Conservation (phyloP, 331 rosid species). For the Rhamnella rubrinervis region DNA sequence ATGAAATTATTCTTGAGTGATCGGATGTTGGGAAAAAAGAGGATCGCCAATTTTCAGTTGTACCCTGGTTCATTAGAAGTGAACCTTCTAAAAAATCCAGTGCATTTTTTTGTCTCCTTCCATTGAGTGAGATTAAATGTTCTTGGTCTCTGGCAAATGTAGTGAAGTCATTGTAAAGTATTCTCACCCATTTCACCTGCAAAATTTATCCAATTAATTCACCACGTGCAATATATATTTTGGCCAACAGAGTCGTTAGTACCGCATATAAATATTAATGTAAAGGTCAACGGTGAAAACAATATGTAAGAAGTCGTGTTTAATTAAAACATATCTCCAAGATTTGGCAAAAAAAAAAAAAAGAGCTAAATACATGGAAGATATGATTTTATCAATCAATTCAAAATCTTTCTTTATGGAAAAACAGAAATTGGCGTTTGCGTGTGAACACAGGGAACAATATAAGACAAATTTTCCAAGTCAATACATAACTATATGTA, state of each 20-base stretch:
- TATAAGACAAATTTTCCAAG: background rate
- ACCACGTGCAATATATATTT: background rate
- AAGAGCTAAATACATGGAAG: no score
- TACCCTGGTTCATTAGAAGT: constrained; percentile 63
- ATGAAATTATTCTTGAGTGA: constrained; percentile 57
- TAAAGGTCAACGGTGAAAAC: background rate
- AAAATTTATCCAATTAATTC: constrained; percentile 18
- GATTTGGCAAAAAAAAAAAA: background rate
- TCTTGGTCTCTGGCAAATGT: constrained; percentile 78
- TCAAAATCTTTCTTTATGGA: no score
- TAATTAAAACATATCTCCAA: no score
- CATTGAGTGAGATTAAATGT: constrained; percentile 62
- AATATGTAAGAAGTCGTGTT: background rate
- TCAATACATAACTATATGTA: background rate
- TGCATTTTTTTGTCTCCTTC: constrained; percentile 44
- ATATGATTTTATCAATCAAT: background rate
- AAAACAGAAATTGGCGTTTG: no score
- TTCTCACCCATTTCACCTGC: constrained; percentile 87
- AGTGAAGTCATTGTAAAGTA: constrained; percentile 71
- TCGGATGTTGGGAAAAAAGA: constrained; percentile 77
- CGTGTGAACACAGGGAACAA: background rate
- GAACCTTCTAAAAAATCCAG: constrained; percentile 82
- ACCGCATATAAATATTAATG: background rate
- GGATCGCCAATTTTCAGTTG: constrained; percentile 85
- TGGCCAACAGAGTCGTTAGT: no score